A percentile compares a stretch with the other conserved stretches of the same genome.
phyloP scores from a whole-genome alignment of 176 grass and related monocot genomes.

The maize (Zea mays) region DNA sequence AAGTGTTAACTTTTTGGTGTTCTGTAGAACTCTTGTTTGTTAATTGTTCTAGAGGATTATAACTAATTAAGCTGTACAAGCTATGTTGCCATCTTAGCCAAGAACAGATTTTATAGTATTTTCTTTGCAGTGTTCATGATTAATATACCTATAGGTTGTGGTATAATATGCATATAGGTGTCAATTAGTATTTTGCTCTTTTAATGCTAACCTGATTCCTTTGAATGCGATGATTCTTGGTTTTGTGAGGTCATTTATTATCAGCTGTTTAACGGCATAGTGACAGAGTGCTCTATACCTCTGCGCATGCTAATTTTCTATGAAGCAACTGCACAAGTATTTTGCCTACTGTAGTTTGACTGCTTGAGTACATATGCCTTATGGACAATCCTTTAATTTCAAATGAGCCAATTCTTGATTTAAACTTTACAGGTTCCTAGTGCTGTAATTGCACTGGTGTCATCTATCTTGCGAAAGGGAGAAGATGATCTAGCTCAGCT shows the following conservation, averaged over 20 bases:
- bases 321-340: background rate
- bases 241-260: background rate
- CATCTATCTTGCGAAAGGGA: constrained; percentile 90
- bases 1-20: constrained; percentile 5
- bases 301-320: background rate
- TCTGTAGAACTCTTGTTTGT: background rate
- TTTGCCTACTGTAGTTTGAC: constrained; percentile 11
- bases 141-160: background rate
- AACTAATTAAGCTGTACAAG: background rate
- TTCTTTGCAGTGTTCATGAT: background rate
- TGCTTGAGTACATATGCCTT: constrained; percentile 29
- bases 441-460: constrained; percentile 82
- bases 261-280: background rate
- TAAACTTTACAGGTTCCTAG: constrained; percentile 73
- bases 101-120: background rate
- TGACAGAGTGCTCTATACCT: background rate
- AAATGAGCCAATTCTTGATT: constrained; percentile 16
- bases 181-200: constrained; percentile 13
- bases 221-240: constrained; percentile 7
- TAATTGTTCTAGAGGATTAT: background rate
- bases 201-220: background rate
- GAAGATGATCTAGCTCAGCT: constrained; percentile 97
- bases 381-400: background rate
- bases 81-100: background rate
- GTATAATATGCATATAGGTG: background rate